A percentile compares a stretch with the other conserved stretches of the same genome.
phyloP scores from a whole-genome alignment of 2,329 filamentous ascomycete genomes.

The Apiospora arundinis region DNA sequence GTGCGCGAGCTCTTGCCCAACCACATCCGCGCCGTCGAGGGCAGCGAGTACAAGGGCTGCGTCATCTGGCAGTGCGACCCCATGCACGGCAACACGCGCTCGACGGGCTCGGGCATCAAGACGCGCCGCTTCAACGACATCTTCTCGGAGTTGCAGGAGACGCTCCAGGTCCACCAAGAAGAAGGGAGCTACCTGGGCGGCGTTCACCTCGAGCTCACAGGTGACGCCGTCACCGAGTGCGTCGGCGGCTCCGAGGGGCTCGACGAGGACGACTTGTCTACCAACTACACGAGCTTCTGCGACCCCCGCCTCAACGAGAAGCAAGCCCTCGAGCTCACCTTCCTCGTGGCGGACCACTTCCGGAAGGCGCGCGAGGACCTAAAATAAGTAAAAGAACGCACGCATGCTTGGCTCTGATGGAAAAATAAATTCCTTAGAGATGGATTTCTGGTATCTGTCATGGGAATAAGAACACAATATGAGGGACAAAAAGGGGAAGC shows the following conservation, averaged over 20 bases:
- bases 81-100: constrained; percentile 87
- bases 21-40: constrained; percentile 89
- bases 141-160: constrained; percentile 83
- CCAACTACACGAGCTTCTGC: constrained; percentile 96
- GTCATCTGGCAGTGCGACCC: constrained; percentile 99
- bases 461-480: background rate
- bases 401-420: too few relatives aligned
- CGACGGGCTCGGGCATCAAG: constrained; percentile 81
- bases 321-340: constrained; percentile 93
- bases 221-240: constrained; percentile 96
- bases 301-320: constrained; percentile 97
- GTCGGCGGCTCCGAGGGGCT: constrained; percentile 87
- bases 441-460: too few relatives aligned
- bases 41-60: constrained; percentile 67
- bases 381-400: background rate
- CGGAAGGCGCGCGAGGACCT: constrained; percentile 44
- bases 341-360: constrained; percentile 86
- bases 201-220: constrained; percentile 93
- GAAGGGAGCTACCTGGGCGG: constrained; percentile 88
- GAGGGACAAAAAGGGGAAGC: background rate
- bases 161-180: constrained; percentile 82
- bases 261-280: constrained; percentile 84
- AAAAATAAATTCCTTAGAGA: too few relatives aligned
- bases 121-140: constrained; percentile 92
- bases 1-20: constrained; percentile 77